phyloP scores from a whole-genome alignment of 2,329 filamentous ascomycete species.

The Penicillium sclerotigenum region DNA sequence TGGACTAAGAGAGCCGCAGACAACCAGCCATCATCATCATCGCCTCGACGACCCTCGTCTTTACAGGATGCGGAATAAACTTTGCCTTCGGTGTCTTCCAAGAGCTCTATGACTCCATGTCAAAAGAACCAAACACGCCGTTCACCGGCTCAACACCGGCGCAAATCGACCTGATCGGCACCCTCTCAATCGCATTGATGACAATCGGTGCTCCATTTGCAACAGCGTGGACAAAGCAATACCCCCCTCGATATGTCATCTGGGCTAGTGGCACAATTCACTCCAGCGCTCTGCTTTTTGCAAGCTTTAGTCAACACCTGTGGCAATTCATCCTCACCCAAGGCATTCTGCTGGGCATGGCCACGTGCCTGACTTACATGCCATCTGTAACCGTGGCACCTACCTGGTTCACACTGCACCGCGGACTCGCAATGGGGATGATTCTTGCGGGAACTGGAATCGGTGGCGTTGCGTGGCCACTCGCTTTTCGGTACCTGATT shows the following conservation, averaged over 20 bases:
- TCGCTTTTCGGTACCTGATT: constrained; percentile 31
- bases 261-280: constrained; percentile 31
- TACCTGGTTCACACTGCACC: constrained; percentile 36
- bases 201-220: constrained; percentile 36
- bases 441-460: constrained; percentile 39
- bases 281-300: constrained; percentile 27
- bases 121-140: constrained; percentile 26
- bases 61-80: constrained; percentile 38
- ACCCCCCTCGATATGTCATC: constrained; percentile 30
- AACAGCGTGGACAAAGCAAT: constrained; percentile 35
- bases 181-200: constrained; percentile 37
- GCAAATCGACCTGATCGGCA: constrained; percentile 41
- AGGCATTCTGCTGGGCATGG: constrained; percentile 39
- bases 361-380: constrained; percentile 38
- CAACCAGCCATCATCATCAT: constrained; percentile 11
- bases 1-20: neutral
- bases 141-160: constrained; percentile 38
- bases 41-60: constrained; percentile 26
- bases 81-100: constrained; percentile 44
- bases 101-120: constrained; percentile 38
- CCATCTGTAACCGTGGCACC: constrained; percentile 39
- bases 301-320: constrained; percentile 33
- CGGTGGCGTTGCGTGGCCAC: constrained; percentile 39
- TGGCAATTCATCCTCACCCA: constrained; percentile 36
- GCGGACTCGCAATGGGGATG: constrained; percentile 41